These are phyloP conservation scores for Syzygium aqueum DNA, from an alignment of 345 rosid genomes.

Conservation along the genomic window DNA sequence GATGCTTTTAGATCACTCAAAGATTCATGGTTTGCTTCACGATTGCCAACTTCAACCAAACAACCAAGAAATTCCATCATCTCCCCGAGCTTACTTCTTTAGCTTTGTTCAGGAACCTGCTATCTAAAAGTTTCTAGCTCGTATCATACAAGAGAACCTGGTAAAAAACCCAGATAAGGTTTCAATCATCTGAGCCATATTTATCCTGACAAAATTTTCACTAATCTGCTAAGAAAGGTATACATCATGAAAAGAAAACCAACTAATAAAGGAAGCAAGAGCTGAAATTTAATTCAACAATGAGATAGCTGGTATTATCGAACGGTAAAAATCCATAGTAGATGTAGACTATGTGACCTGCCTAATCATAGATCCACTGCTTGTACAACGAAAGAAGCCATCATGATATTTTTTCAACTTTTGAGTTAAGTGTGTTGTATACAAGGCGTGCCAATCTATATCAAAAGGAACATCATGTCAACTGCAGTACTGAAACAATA, in stretches of 20 bases:
- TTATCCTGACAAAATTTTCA: background rate
- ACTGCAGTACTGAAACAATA: background rate
- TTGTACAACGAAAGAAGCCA: constrained; percentile 29
- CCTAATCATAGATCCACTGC: constrained; percentile 26
- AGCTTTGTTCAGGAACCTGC: constrained; percentile 41
- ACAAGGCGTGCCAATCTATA: constrained; percentile 40
- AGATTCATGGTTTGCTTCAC: constrained; percentile 6
- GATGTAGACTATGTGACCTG: constrained; percentile 26
- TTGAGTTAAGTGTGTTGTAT: constrained; percentile 44
- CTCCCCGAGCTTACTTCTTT: constrained; percentile 35
- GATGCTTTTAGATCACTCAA: background rate
- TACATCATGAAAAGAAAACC: background rate
- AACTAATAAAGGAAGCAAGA: background rate
- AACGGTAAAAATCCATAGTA: background rate
- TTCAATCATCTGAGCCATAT: background rate
- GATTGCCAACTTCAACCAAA: constrained; percentile 40
- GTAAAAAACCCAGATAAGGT: background rate
- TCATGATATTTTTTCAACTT: constrained; percentile 56
- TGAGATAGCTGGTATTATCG: background rate
- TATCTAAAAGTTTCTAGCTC: constrained; percentile 25
- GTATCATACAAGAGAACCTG: constrained; percentile 43
- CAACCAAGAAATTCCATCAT: constrained; percentile 31
- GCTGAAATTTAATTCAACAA: background rate
- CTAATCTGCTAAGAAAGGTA: background rate
- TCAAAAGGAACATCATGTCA: background rate